These are phyloP conservation scores for Aspergillus saccharolyticus DNA, from an alignment of 495 filamentous ascomycete species.

Conservation along the genomic window DNA sequence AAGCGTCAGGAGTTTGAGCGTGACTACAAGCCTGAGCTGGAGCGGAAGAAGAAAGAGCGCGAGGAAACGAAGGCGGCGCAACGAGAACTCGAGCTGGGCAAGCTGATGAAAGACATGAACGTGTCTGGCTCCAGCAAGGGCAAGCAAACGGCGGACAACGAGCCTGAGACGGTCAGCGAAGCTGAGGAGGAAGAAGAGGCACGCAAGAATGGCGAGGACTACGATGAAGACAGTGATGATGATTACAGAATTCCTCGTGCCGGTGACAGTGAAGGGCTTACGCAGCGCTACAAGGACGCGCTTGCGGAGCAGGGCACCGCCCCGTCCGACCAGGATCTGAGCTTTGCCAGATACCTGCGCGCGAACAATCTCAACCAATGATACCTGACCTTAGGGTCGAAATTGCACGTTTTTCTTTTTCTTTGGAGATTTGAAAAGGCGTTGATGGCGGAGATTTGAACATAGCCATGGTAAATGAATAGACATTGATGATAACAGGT, in stretches of 20 bases:
- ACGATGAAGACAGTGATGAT: constrained; percentile 32
- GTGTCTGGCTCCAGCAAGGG: constrained; percentile 50
- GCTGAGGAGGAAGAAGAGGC: constrained; percentile 41
- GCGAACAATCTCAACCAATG: constrained; percentile 33
- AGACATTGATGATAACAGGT: neutral
- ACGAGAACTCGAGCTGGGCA: constrained; percentile 75
- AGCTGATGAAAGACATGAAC: constrained; percentile 92
- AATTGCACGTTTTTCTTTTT: constrained; percentile 8
- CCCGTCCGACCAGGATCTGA: constrained; percentile 39
- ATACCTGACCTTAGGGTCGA: constrained; percentile 6
- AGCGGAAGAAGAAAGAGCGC: constrained; percentile 67
- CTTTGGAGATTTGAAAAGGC: constrained; percentile 18
- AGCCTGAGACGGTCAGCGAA: constrained; percentile 48
- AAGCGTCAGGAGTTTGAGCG: constrained; percentile 86
- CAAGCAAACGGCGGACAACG: constrained; percentile 21
- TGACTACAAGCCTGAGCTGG: constrained; percentile 90
- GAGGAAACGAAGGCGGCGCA: constrained; percentile 65
- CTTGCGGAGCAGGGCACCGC: constrained; percentile 27
- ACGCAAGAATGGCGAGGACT: constrained; percentile 31
- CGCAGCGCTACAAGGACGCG: constrained; percentile 43
- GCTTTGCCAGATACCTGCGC: constrained; percentile 46
- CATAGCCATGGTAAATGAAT: constrained; percentile 4
- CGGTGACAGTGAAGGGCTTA: constrained; percentile 37
- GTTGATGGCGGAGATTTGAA: neutral
- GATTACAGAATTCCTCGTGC: constrained; percentile 22